Evolutionary conservation across 352 stramenopile species (phyloP).

Genomic region (Pelagophyceae sp.): DNA sequence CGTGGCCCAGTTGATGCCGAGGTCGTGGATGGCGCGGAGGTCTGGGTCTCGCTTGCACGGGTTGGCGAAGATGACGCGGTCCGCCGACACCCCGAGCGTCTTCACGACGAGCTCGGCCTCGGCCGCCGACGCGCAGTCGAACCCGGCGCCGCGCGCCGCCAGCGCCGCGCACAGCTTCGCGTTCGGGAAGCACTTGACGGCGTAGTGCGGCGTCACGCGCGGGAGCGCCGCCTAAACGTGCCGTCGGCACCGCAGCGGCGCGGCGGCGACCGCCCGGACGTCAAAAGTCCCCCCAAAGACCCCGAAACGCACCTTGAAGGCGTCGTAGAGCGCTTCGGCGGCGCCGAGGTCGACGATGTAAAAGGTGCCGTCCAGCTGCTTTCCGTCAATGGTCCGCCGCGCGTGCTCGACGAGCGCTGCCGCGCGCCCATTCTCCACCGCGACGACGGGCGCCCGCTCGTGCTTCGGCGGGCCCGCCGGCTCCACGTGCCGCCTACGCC

Average conservation of each 20-base stretch:
- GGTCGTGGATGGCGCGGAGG: conserved; percentile 63
- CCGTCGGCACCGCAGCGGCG: too few relatives aligned
- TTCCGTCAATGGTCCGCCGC: not conserved
- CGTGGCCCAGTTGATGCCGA: conserved; percentile 72
- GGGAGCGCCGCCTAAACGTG: conserved; percentile 40
- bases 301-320: too few relatives aligned
- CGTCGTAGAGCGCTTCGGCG: not conserved
- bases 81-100: not conserved
- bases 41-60: conserved; percentile 82
- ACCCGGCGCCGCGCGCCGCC: conserved; percentile 47
- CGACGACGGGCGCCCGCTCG: too few relatives aligned
- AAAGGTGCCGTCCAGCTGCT: not conserved
- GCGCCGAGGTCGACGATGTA: not conserved
- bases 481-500: too few relatives aligned
- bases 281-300: too few relatives aligned
- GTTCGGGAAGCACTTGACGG: conserved; percentile 80
- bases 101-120: conserved; percentile 77
- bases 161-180: conserved; percentile 56
- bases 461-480: too few relatives aligned
- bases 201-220: conserved; percentile 80
- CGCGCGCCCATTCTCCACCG: not conserved
- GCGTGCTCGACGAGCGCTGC: not conserved
- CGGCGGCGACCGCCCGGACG: too few relatives aligned
- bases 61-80: conserved; percentile 83
- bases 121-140: conserved; percentile 79